phyloP scores from a whole-genome alignment of 2,329 filamentous ascomycete genomes.

The Aspergillus latus region DNA sequence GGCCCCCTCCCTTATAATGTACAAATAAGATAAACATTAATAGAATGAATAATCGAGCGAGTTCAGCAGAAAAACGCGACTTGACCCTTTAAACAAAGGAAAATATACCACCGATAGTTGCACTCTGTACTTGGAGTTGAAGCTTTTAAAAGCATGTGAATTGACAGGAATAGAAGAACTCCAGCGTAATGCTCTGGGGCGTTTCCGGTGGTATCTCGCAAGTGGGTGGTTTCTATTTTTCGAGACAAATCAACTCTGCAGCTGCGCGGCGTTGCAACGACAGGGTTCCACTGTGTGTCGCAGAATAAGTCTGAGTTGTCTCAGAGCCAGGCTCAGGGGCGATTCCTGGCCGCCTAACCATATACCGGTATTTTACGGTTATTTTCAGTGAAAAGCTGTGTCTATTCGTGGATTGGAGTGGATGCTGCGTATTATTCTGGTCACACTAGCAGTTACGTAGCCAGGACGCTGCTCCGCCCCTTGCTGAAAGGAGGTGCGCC shows the following conservation, averaged over 20 bases:
- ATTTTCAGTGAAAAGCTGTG: not conserved
- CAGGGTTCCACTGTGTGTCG: slow-evolving; percentile 7
- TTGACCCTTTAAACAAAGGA: no score
- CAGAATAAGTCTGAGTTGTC: not conserved
- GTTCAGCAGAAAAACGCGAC: no score
- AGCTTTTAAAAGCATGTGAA: no score
- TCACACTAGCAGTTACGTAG: slow-evolving; percentile 20
- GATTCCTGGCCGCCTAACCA: not conserved
- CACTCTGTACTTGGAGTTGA: no score
- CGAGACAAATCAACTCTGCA: not conserved
- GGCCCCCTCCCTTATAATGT: no score
- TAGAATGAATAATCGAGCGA: no score
- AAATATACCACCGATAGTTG: no score
- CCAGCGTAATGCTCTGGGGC: no score
- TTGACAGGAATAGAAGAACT: no score
- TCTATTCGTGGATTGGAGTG: not conserved
- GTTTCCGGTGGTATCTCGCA: no score
- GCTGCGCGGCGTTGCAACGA: not conserved
- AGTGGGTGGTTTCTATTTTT: not conserved
- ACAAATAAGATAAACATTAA: no score
- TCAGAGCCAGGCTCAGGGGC: not conserved
- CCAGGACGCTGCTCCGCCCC: slow-evolving; percentile 25
- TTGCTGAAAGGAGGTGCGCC: slow-evolving; percentile 14
- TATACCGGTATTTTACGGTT: not conserved
- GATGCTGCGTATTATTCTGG: not conserved